These are phyloP conservation scores for Termitomyces heimii DNA, from an alignment of 768 basidiomycete genomes.

Conservation along the genomic window DNA sequence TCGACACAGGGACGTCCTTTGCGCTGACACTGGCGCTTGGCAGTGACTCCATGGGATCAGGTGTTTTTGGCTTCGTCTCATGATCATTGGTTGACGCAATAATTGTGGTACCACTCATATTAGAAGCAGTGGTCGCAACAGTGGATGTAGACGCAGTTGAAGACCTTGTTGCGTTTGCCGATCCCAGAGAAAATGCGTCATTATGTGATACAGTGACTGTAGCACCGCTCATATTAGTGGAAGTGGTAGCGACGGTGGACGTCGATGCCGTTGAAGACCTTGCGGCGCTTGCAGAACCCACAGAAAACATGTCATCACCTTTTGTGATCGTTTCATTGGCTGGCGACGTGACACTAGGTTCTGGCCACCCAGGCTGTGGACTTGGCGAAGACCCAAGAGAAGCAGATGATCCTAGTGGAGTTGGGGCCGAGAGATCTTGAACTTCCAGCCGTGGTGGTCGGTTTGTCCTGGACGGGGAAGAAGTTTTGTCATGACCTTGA, in stretches of 20 bases:
- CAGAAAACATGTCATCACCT: constrained; percentile 35
- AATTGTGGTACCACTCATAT: constrained; percentile 22
- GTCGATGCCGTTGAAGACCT: constrained; percentile 23
- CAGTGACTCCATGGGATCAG: constrained; percentile 13
- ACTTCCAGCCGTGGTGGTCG: constrained; percentile 71
- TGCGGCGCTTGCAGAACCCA: constrained; percentile 24
- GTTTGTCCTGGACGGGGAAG: constrained; percentile 35
- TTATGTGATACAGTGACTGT: constrained; percentile 22
- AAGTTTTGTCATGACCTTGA: constrained; percentile 35
- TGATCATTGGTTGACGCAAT: constrained; percentile 21
- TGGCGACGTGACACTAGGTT: constrained; percentile 57
- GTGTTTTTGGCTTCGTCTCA: constrained; percentile 18
- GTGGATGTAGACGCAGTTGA: constrained; percentile 26
- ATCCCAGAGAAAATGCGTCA: constrained; percentile 24
- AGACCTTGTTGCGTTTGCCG: constrained; percentile 16
- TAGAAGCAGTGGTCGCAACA: constrained; percentile 16
- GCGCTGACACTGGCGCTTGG: constrained; percentile 16
- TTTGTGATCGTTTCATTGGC: constrained; percentile 28
- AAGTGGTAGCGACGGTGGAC: constrained; percentile 17
- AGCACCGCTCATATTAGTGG: constrained; percentile 20
- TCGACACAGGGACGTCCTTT: constrained; percentile 38
- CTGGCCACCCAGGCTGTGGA: constrained; percentile 73
- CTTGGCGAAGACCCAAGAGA: constrained; percentile 51
- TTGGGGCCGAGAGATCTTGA: constrained; percentile 47
- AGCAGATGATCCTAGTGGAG: constrained; percentile 42